Percentiles rank a stretch among this genome's conserved stretches.
Conservation (phyloP, 2,329 filamentous ascomycete genomes). For the Sarocladium strictum region DNA sequence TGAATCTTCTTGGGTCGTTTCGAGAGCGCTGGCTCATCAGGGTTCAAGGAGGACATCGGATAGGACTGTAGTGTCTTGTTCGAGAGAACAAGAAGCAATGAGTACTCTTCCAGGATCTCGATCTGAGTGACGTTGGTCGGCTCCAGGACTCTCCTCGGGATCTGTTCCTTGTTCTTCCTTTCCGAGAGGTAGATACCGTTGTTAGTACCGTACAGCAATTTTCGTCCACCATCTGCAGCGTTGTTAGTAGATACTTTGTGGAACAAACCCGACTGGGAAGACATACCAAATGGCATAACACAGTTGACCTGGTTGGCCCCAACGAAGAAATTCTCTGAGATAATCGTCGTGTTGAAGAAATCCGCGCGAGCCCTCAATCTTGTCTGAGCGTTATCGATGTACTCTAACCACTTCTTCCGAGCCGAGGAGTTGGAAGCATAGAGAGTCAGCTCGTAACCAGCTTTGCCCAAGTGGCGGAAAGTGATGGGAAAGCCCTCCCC, state of each 20-base stretch:
- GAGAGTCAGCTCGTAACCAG: conserved; percentile 86
- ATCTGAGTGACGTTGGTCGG: conserved; percentile 85
- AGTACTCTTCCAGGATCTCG: conserved; percentile 92
- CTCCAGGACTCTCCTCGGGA: conserved; percentile 79
- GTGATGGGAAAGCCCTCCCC: conserved; percentile 86
- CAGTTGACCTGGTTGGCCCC: conserved; percentile 83
- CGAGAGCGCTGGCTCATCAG: conserved; percentile 70
- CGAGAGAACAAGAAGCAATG: conserved; percentile 81
- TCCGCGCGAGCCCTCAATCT: conserved; percentile 80
- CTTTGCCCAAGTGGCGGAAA: conserved; percentile 92
- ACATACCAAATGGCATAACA: conserved; percentile 85
- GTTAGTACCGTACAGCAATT: conserved; percentile 91
- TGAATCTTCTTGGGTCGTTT: conserved; percentile 94
- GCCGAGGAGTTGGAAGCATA: conserved; percentile 82
- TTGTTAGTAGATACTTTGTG: conserved; percentile 8
- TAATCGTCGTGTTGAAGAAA: conserved; percentile 73
- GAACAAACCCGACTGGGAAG: too few relatives aligned
- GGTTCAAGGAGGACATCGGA: conserved; percentile 77
- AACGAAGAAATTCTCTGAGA: conserved; percentile 56
- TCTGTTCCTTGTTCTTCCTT: conserved; percentile 77
- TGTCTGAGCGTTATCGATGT: conserved; percentile 86
- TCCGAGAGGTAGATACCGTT: conserved; percentile 90
- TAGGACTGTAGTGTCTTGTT: conserved; percentile 93
- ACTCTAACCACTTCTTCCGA: conserved; percentile 94
- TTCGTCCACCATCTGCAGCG: conserved; percentile 76